Conservation (phyloP, 2,329 filamentous ascomycete genomes). For the Phaeosphaeriaceae sp. region DNA sequence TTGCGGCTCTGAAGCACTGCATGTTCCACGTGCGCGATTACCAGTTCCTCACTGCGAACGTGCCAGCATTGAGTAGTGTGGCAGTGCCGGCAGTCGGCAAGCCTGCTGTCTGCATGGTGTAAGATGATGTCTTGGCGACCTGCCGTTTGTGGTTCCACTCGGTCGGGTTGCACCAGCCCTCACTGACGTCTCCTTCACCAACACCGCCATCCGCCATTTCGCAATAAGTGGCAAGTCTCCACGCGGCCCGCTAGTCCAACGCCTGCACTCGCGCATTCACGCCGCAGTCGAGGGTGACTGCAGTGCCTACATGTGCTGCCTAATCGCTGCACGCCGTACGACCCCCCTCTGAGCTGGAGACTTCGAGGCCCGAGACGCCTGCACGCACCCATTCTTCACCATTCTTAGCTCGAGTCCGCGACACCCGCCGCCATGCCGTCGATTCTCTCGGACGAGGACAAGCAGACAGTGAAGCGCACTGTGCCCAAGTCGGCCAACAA, state of each 20-base stretch:
- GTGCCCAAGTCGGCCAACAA: slow-evolving; percentile 96
- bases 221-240: slow-evolving; percentile 24
- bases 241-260: slow-evolving; percentile 13
- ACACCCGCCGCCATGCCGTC: slow-evolving; percentile 56
- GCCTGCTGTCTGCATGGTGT: slow-evolving; percentile 2
- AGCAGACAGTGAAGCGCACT: slow-evolving; percentile 92
- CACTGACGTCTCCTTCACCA: slow-evolving; percentile 31
- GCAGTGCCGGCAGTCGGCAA: slow-evolving; percentile 6
- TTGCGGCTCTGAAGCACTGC: neutral
- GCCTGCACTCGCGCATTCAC: neutral
- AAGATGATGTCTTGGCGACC: slow-evolving; percentile 14
- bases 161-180: slow-evolving; percentile 31
- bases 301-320: slow-evolving; percentile 39
- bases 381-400: slow-evolving; percentile 15
- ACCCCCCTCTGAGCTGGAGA: slow-evolving; percentile 37
- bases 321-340: slow-evolving; percentile 24
- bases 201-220: slow-evolving; percentile 23
- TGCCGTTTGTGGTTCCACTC: slow-evolving; percentile 13
- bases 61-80: neutral
- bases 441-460: slow-evolving; percentile 89
- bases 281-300: slow-evolving; percentile 12
- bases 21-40: neutral
- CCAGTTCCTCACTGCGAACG: neutral
- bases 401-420: slow-evolving; percentile 19
- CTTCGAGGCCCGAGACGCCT: slow-evolving; percentile 16